Evolutionary conservation across 2,329 filamentous ascomycete species (phyloP), one percentile per base, ranked within the genome.

Genomic region (Claviceps sp.): DNA sequence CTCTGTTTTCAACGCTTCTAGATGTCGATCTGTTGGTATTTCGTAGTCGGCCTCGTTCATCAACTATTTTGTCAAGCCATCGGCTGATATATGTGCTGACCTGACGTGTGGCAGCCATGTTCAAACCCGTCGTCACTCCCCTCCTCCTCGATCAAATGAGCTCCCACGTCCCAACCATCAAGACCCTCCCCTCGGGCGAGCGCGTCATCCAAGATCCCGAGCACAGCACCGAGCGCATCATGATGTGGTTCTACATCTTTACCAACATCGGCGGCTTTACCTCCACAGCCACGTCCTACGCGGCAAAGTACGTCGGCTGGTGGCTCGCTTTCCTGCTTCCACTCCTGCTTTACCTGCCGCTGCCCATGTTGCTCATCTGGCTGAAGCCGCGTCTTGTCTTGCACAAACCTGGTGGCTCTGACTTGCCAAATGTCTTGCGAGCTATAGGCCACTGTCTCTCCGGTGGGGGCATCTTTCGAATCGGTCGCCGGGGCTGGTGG

Each of bases 121-220:
- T 89, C 73, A 89, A 89, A 70, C 70, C 82, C 41, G 88, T 87
- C 56, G 81, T 89, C 40, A 79, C 81, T 0, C 81, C 82, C 0
- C 68, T 85, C 18, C 74, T 87, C 30, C 78, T 84, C 11, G 83
- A 87, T 57, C 82, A 87, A 60, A 76, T 83, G 60, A 73, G 69
- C 2, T 72, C 75, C 22, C 78, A 77, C 4, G 76, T 75, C 34
- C 59, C 62, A 26, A 59, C 52, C 2, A 57, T 62, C 42, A 50
- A 55, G 34, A 62, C 57, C 0, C 72, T 75, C 9, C 61, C 61
- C 43, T 76, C 67, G 3, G 83, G 83, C 18, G 79, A 85, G 62
- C 75, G 78, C 20, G 79, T 85, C 34, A 83, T 87, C 48, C 72
- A 83, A n/a, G 82, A 86, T 56, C 82, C 82, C 0, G 78, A 80